Conservation (phyloP, 352 stramenopile genomes). For the Globisporangium uncinulatum region DNA sequence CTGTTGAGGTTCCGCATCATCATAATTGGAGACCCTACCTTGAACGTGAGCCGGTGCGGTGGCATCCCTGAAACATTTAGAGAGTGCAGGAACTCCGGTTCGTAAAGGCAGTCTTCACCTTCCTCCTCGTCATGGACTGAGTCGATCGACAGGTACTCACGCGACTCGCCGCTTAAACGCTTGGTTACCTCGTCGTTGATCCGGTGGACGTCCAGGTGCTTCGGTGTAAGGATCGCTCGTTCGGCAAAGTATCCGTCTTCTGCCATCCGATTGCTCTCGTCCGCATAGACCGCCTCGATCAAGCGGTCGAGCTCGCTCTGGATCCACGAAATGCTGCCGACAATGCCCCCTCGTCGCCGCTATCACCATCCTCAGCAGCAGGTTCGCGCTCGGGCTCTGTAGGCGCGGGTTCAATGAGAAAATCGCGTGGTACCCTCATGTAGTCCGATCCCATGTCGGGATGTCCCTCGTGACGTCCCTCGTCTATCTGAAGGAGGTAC, state of each 20-base stretch:
- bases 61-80: slow-evolving; percentile 16
- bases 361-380: no score
- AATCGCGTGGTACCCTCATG: slow-evolving; percentile 81
- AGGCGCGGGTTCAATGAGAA: slow-evolving; percentile 95
- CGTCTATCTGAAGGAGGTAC: not conserved
- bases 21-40: slow-evolving; percentile 7
- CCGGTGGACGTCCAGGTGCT: slow-evolving; percentile 62
- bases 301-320: no score
- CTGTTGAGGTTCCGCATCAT: slow-evolving; percentile 12
- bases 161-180: slow-evolving; percentile 56
- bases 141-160: not conserved
- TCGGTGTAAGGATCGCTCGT: slow-evolving; percentile 79
- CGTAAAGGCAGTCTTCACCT: slow-evolving; percentile 78
- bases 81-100: slow-evolving; percentile 77
- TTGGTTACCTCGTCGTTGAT: slow-evolving; percentile 85
- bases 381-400: slow-evolving; percentile 94
- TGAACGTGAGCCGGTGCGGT: not conserved
- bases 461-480: slow-evolving; percentile 43
- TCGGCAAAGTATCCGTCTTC: slow-evolving; percentile 81
- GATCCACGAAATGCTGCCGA: no score
- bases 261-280: no score
- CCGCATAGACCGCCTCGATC: no score
- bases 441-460: not conserved
- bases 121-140: slow-evolving; percentile 78
- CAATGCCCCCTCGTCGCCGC: no score